These are phyloP conservation scores for Ciborinia camelliae DNA, from an alignment of 2,329 filamentous ascomycete species.

Conservation along the genomic window DNA sequence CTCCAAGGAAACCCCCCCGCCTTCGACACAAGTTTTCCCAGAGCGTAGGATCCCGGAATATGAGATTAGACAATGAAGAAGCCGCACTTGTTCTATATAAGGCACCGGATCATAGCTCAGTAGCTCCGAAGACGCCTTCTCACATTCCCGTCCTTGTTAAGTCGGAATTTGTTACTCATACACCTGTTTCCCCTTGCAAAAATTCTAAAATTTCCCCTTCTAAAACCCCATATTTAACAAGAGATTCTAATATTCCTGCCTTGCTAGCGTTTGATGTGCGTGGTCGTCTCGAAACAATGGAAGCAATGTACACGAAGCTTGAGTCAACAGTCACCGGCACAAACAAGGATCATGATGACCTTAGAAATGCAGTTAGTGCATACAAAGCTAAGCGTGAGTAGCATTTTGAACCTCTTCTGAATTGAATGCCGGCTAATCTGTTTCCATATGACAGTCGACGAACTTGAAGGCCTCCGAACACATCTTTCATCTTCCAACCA, in stretches of 20 bases:
- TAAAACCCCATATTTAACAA: slow-evolving; percentile 59
- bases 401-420: not conserved
- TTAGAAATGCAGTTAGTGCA: slow-evolving; percentile 71
- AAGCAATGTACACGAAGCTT: slow-evolving; percentile 68
- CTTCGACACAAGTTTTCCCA: slow-evolving; percentile 29
- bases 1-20: slow-evolving; percentile 18
- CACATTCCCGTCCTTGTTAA: slow-evolving; percentile 37
- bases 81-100: slow-evolving; percentile 33
- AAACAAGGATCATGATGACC: slow-evolving; percentile 61
- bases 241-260: slow-evolving; percentile 65
- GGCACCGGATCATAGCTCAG: slow-evolving; percentile 28
- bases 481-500: slow-evolving; percentile 43
- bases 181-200: slow-evolving; percentile 41
- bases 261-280: slow-evolving; percentile 77
- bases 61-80: slow-evolving; percentile 27
- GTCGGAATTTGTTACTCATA: slow-evolving; percentile 27
- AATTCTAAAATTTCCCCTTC: slow-evolving; percentile 40
- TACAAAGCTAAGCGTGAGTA: slow-evolving; percentile 59
- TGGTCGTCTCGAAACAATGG: slow-evolving; percentile 70
- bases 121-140: slow-evolving; percentile 37
- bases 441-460: slow-evolving; percentile 34
- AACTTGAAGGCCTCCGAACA: slow-evolving; percentile 47
- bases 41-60: slow-evolving; percentile 25
- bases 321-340: slow-evolving; percentile 70
- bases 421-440: slow-evolving; percentile 19